Conservation (phyloP, 2,329 filamentous ascomycete species). For the Coleophoma eucalyptorum region DNA sequence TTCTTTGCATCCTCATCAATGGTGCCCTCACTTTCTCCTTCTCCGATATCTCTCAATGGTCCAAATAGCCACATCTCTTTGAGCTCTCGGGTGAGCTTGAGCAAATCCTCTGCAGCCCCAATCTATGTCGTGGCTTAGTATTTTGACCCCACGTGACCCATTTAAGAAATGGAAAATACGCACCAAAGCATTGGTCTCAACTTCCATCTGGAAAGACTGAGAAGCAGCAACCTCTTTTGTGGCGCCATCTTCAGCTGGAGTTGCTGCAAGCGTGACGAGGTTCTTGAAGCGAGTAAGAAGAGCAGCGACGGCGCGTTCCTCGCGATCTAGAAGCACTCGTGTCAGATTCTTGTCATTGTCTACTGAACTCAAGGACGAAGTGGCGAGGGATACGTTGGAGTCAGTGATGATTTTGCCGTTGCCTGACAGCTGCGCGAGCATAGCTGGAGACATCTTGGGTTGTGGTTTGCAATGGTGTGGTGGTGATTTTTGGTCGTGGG, state of each 20-base stretch:
- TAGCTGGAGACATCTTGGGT: background rate
- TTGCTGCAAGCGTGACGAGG: constrained; percentile 28
- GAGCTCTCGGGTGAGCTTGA: constrained; percentile 42
- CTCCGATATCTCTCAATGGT: constrained; percentile 38
- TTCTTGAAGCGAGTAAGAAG: constrained; percentile 41
- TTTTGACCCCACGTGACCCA: background rate
- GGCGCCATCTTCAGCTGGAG: constrained; percentile 21
- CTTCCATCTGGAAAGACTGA: constrained; percentile 26
- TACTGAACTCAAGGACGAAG: background rate
- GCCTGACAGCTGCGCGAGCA: background rate
- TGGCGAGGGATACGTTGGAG: background rate
- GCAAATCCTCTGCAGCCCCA: constrained; percentile 35
- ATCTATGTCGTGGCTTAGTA: constrained; percentile 14
- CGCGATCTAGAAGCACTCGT: constrained; percentile 34
- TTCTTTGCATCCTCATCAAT: constrained; percentile 33
- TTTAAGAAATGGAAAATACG: background rate
- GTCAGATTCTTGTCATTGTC: constrained; percentile 5
- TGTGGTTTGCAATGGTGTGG: background rate
- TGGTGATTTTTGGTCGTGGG: background rate
- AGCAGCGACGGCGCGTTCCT: constrained; percentile 39
- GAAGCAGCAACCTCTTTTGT: constrained; percentile 25
- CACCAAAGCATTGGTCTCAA: constrained; percentile 27
- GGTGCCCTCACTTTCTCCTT: constrained; percentile 34
- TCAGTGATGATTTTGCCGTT: background rate
- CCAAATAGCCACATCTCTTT: constrained; percentile 48